Evolutionary conservation across 129 eudicot species (phyloP).

Genomic region (Oenanthe sinensis): DNA sequence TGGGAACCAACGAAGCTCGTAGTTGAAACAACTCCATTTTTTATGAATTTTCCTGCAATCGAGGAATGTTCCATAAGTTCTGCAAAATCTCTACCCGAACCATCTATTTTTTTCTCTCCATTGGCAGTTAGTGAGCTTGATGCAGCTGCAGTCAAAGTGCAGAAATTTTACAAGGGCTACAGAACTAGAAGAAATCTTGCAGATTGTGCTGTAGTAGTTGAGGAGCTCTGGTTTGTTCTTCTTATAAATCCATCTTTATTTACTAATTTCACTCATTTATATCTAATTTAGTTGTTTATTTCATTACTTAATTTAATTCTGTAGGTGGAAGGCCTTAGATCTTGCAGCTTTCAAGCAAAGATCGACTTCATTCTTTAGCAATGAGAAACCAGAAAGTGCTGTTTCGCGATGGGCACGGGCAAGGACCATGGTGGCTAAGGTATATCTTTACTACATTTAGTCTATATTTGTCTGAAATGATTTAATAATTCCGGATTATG

Average conservation of each 20-base stretch:
- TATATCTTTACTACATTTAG: slow-evolving; percentile 8
- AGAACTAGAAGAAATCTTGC: slow-evolving; percentile 74
- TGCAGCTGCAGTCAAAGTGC: slow-evolving; percentile 58
- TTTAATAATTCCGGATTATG: too few species aligned
- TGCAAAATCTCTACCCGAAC: not conserved
- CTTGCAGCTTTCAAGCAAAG: slow-evolving; percentile 55
- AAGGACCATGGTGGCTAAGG: slow-evolving; percentile 75
- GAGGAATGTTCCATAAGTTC: slow-evolving; percentile 13
- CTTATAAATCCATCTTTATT: not conserved
- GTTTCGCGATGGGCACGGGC: slow-evolving; percentile 87
- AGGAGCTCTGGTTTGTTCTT: slow-evolving; percentile 47
- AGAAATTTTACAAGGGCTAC: slow-evolving; percentile 62
- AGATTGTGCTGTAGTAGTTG: slow-evolving; percentile 75
- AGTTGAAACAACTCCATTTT: slow-evolving; percentile 12
- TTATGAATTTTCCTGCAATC: slow-evolving; percentile 31
- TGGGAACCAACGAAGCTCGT: slow-evolving; percentile 14
- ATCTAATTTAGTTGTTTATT: not conserved
- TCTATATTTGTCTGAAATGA: not conserved
- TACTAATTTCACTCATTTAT: not conserved
- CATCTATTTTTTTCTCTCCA: slow-evolving; percentile 3
- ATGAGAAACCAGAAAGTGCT: slow-evolving; percentile 54
- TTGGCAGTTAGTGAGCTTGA: slow-evolving; percentile 28
- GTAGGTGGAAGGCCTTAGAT: slow-evolving; percentile 87
- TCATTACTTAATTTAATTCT: not conserved
- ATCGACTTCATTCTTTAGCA: slow-evolving; percentile 47